A percentile compares a stretch with the other conserved stretches of the same genome.
phyloP scores from a whole-genome alignment of 2,329 filamentous ascomycete species.

The Xylariomycetidae sp. region DNA sequence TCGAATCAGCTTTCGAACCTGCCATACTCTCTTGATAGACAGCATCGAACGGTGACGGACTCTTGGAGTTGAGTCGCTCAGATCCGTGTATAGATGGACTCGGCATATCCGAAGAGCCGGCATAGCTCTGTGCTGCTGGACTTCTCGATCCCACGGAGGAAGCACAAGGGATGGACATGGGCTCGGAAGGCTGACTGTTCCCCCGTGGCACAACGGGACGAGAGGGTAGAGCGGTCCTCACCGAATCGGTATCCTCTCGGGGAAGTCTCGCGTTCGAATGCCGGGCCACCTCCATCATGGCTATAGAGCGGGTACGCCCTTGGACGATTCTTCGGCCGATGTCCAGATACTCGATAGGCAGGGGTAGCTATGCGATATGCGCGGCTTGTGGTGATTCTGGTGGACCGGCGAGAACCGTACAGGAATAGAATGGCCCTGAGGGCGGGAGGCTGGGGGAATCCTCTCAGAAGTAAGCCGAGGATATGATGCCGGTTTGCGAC shows the following conservation, averaged over 20 bases:
- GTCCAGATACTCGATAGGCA: too few species aligned
- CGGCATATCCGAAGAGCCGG: slow-evolving; percentile 20
- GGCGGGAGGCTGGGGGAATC: too few species aligned
- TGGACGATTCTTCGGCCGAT: too few species aligned
- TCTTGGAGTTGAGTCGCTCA: slow-evolving; percentile 24
- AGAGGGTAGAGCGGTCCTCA: slow-evolving; percentile 25
- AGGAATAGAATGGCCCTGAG: too few species aligned
- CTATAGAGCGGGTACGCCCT: slow-evolving; percentile 7
- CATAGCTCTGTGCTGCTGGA: slow-evolving; percentile 19
- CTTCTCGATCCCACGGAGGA: slow-evolving; percentile 21
- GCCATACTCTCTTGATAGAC: slow-evolving; percentile 14
- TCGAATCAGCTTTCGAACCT: slow-evolving; percentile 5
- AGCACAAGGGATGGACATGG: slow-evolving; percentile 12
- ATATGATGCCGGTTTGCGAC: too few species aligned
- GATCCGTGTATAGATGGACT: slow-evolving; percentile 25
- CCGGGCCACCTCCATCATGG: slow-evolving; percentile 20
- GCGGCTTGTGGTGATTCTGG: too few species aligned
- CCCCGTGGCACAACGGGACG: slow-evolving; percentile 23
- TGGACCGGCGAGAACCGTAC: too few species aligned
- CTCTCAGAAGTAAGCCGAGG: too few species aligned
- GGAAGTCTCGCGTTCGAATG: slow-evolving; percentile 14
- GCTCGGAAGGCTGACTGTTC: slow-evolving; percentile 16
- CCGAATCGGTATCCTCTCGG: slow-evolving; percentile 18
- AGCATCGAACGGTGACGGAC: slow-evolving; percentile 25
- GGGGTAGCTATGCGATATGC: too few species aligned